A percentile compares a stretch with the other conserved stretches of the same genome.
phyloP scores from a whole-genome alignment of 2,329 filamentous ascomycete species.

The Cercospora sp. region DNA sequence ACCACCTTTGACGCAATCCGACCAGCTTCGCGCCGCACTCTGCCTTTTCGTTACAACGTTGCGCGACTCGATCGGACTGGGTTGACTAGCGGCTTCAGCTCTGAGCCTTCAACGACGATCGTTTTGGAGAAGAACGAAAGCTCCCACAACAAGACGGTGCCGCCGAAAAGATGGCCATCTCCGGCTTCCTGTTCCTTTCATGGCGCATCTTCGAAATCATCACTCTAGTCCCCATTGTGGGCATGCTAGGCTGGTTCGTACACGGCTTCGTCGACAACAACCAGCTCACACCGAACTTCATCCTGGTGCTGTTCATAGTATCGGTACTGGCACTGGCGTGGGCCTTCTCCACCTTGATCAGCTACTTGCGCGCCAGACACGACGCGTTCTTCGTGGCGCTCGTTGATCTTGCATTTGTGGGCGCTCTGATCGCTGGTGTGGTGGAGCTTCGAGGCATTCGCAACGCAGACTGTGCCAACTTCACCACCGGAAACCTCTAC shows the following conservation, averaged over 20 bases:
- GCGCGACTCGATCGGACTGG: background rate
- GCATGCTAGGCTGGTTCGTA: slow-evolving; percentile 66
- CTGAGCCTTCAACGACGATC: background rate
- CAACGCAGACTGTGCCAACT: slow-evolving; percentile 65
- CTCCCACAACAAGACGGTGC: background rate
- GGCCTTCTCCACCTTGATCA: slow-evolving; percentile 61
- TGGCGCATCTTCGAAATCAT: slow-evolving; percentile 62
- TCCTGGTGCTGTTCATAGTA: slow-evolving; percentile 66
- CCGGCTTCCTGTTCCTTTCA: slow-evolving; percentile 61
- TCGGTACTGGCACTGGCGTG: slow-evolving; percentile 62
- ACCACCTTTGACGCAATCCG: background rate
- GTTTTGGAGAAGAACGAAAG: background rate
- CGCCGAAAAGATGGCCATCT: slow-evolving; percentile 45
- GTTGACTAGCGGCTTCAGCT: background rate
- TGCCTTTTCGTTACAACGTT: background rate
- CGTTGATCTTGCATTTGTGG: slow-evolving; percentile 62
- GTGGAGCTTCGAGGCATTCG: slow-evolving; percentile 59
- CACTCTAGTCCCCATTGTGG: slow-evolving; percentile 63
- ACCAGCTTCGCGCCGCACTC: background rate
- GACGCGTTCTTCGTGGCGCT: slow-evolving; percentile 61
- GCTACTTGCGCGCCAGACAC: slow-evolving; percentile 59
- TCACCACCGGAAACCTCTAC: slow-evolving; percentile 45
- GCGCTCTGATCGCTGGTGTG: slow-evolving; percentile 62
- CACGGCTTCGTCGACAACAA: slow-evolving; percentile 58
- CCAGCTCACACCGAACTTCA: slow-evolving; percentile 59